phyloP scores from a whole-genome alignment of 2,329 filamentous ascomycete species.

The Xylariaceae sp. region DNA sequence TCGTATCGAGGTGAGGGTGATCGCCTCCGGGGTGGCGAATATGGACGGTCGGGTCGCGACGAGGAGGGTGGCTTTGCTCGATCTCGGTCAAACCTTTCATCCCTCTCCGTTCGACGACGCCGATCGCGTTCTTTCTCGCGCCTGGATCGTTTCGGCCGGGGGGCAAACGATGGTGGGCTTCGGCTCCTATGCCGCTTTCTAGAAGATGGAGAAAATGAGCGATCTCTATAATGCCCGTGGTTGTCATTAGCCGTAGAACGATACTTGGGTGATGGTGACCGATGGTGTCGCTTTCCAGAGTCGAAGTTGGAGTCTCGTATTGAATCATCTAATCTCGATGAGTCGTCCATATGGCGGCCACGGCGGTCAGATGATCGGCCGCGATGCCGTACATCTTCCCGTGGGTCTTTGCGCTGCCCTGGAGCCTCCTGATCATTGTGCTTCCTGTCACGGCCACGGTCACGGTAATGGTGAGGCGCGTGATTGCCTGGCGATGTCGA shows the following conservation, averaged over 20 bases:
- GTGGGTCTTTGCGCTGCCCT: conserved; percentile 33
- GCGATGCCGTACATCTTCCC: conserved; percentile 35
- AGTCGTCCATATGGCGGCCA: conserved; percentile 32
- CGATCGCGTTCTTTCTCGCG: conserved; percentile 32
- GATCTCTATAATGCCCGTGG: conserved; percentile 34
- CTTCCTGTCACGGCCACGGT: conserved; percentile 21
- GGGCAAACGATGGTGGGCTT: conserved; percentile 37
- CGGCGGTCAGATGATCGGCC: conserved; percentile 39
- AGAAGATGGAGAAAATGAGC: conserved; percentile 37
- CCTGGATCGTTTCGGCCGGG: conserved; percentile 44
- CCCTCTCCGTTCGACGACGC: conserved; percentile 24
- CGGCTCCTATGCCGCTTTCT: conserved; percentile 43
- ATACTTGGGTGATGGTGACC: conserved; percentile 27
- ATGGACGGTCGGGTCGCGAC: conserved; percentile 16
- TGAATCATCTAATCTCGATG: conserved; percentile 20
- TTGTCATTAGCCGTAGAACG: conserved; percentile 34
- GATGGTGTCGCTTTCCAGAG: conserved; percentile 32
- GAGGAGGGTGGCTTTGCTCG: conserved; percentile 21
- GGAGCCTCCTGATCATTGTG: conserved; percentile 25
- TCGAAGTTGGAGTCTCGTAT: conserved; percentile 19
- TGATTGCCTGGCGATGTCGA: conserved; percentile 26
- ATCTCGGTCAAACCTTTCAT: conserved; percentile 25
- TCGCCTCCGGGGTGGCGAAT: conserved; percentile 25
- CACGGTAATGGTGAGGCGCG: conserved; percentile 20
- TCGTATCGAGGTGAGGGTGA: conserved; percentile 28